These are phyloP conservation scores for Borovskyia barvae DNA, from an alignment of 208 protist genomes.

Conservation along the genomic window DNA sequence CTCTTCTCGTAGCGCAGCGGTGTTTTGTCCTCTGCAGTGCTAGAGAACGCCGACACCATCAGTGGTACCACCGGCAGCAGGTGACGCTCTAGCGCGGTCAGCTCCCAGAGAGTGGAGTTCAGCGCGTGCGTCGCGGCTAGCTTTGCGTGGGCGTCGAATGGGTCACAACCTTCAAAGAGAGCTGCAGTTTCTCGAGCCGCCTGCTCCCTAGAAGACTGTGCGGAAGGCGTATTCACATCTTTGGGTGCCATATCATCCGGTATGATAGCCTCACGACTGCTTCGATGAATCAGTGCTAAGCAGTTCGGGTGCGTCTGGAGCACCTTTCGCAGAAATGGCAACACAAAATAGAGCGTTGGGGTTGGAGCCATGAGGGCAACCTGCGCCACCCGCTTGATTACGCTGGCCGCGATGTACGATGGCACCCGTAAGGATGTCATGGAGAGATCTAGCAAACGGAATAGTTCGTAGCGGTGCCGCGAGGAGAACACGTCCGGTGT, in stretches of 20 bases:
- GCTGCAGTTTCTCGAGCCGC: slow-evolving; percentile 47
- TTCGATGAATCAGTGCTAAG: slow-evolving; percentile 86
- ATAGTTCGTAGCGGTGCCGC: slow-evolving; percentile 86
- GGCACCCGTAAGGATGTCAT: slow-evolving; percentile 80
- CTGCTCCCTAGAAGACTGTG: slow-evolving; percentile 31
- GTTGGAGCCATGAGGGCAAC: slow-evolving; percentile 65
- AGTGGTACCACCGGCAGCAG: slow-evolving; percentile 80
- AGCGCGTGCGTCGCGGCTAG: slow-evolving; percentile 58
- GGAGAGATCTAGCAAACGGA: slow-evolving; percentile 82
- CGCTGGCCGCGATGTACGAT: slow-evolving; percentile 78
- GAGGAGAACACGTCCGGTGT: slow-evolving; percentile 79
- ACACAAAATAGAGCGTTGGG: slow-evolving; percentile 82
- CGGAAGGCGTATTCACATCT: slow-evolving; percentile 1
- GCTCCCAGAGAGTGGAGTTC: slow-evolving; percentile 87
- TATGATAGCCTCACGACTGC: slow-evolving; percentile 55
- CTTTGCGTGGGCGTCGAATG: slow-evolving; percentile 48
- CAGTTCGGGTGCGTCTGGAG: slow-evolving; percentile 88
- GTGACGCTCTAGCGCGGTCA: slow-evolving; percentile 84
- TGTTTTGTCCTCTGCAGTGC: slow-evolving; percentile 78
- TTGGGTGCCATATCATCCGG: slow-evolving; percentile 30
- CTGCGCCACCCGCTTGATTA: slow-evolving; percentile 74
- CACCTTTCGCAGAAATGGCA: slow-evolving; percentile 85
- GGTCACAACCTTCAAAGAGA: slow-evolving; percentile 80
- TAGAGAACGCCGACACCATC: slow-evolving; percentile 82
- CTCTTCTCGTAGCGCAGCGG: slow-evolving; percentile 85